Evolutionary conservation across 2,329 filamentous ascomycete species (phyloP).

Genomic region (Gaeumannomyces sp.): DNA sequence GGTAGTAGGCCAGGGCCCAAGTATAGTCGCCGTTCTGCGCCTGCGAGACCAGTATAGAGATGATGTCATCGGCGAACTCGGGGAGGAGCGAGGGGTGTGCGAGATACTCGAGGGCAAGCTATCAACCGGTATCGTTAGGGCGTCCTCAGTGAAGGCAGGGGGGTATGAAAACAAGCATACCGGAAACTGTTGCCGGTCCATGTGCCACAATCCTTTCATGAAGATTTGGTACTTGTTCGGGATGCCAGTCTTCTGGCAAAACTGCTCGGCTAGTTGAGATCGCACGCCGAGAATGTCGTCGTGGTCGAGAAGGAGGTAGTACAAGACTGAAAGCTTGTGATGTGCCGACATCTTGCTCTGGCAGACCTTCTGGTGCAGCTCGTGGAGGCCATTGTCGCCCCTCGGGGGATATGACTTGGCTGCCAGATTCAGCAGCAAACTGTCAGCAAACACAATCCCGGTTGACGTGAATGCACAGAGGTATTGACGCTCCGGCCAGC

Average conservation of each 20-base stretch:
- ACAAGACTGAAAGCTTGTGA: conserved; percentile 76
- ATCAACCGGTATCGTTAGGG: neutral
- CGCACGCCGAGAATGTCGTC: conserved; percentile 44
- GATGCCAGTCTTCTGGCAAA: conserved; percentile 58
- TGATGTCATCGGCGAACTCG: conserved; percentile 78
- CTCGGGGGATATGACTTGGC: conserved; percentile 69
- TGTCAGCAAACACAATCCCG: neutral
- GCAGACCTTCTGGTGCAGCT: conserved; percentile 65
- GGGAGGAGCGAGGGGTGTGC: conserved; percentile 73
- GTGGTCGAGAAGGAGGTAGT: conserved; percentile 76
- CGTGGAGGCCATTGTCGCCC: conserved; percentile 58
- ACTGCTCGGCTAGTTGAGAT: conserved; percentile 45
- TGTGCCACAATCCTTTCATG: conserved; percentile 74
- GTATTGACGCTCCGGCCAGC: neutral
- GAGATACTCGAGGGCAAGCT: conserved; percentile 67
- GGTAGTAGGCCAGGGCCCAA: conserved; percentile 71
- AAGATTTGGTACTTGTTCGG: conserved; percentile 73
- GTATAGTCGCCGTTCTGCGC: conserved; percentile 53
- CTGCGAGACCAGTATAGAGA: conserved; percentile 60
- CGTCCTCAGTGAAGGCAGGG: neutral
- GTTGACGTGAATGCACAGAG: neutral
- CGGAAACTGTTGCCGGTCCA: conserved; percentile 66
- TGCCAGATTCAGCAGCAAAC: conserved; percentile 22
- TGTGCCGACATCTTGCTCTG: conserved; percentile 59
- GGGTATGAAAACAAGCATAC: conserved; percentile 31